Conservation (phyloP, 805 yeast genomes). For the Wickerhamiella alocasiicola region DNA sequence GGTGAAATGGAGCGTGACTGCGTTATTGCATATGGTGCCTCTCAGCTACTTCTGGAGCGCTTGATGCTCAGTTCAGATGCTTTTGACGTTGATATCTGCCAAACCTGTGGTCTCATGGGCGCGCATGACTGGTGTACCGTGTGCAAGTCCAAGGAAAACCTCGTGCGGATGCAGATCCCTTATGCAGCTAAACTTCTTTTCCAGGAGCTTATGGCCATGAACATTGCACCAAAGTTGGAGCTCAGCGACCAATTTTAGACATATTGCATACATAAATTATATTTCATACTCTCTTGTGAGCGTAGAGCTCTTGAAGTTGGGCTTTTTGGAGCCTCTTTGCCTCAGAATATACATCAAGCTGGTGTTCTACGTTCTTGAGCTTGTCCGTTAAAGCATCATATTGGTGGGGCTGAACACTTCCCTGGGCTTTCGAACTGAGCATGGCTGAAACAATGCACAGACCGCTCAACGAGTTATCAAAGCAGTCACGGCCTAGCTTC, state of each 20-base stretch:
- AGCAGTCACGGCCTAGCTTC: too few relatives aligned
- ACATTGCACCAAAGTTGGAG: slow-evolving; percentile 90
- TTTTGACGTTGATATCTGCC: slow-evolving; percentile 92
- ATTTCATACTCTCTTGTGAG: too few relatives aligned
- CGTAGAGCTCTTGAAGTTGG: too few relatives aligned
- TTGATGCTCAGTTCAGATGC: slow-evolving; percentile 96
- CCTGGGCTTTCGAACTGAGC: too few relatives aligned
- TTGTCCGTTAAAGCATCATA: too few relatives aligned
- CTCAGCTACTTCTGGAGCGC: slow-evolving; percentile 84
- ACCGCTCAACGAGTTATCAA: too few relatives aligned
- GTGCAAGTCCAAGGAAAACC: slow-evolving; percentile 76
- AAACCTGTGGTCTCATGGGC: slow-evolving; percentile 92
- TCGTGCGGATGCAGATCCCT: slow-evolving; percentile 91
- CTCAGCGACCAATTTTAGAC: slow-evolving; percentile 73
- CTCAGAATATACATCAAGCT: too few relatives aligned
- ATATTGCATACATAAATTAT: too few relatives aligned
- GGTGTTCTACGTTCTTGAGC: too few relatives aligned
- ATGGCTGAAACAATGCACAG: too few relatives aligned
- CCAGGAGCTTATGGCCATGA: slow-evolving; percentile 97
- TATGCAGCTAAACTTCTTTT: slow-evolving; percentile 96
- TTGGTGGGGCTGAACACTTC: too few relatives aligned
- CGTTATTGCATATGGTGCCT: slow-evolving; percentile 98
- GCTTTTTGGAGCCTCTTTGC: too few relatives aligned
- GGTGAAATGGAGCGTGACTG: slow-evolving; percentile 99
- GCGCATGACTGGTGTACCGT: slow-evolving; percentile 97